Evolutionary conservation across 768 basidiomycete species (phyloP).

Genomic region (Dictyophora rubrovolvata): DNA sequence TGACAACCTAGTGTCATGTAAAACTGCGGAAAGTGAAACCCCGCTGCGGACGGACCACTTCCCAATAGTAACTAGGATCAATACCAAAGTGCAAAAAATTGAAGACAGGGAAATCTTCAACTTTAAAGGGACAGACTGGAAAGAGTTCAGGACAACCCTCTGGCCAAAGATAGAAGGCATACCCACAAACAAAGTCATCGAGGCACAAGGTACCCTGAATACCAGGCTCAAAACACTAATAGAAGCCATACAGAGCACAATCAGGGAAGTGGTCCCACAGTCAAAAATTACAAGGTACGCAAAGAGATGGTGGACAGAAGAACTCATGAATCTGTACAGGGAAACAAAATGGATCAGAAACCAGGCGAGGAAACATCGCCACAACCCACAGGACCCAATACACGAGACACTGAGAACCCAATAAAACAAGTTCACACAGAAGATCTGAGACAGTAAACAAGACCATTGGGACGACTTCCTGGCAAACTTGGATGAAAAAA

Average conservation of each 20-base stretch:
- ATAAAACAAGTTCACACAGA: not conserved
- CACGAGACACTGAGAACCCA: not conserved
- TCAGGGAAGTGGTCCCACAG: constrained; percentile 14
- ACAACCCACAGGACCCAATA: not conserved
- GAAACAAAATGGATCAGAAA: constrained; percentile 12
- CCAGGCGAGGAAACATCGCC: constrained; percentile 3
- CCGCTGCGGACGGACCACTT: constrained; percentile 30
- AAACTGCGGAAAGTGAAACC: constrained; percentile 9
- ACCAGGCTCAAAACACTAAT: not conserved
- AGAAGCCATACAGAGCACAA: constrained; percentile 12
- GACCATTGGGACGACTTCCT: not conserved
- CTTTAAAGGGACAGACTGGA: constrained; percentile 26
- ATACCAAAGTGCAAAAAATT: constrained; percentile 18
- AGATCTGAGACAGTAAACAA: not conserved
- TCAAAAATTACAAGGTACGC: constrained; percentile 14
- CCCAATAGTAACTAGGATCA: constrained; percentile 24
- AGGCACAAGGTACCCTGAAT: constrained; percentile 11
- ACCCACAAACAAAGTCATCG: not conserved
- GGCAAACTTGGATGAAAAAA: not conserved
- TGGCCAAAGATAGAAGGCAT: not conserved
- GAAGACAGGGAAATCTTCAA: constrained; percentile 12
- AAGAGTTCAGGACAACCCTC: constrained; percentile 18
- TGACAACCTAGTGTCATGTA: constrained; percentile 20
- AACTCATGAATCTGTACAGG: constrained; percentile 16
- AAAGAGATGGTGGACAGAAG: constrained; percentile 26